A percentile compares a stretch with the other conserved stretches of the same genome.
Conservation (phyloP, 441 rosid genomes). For the Raphanus hybrid region DNA sequence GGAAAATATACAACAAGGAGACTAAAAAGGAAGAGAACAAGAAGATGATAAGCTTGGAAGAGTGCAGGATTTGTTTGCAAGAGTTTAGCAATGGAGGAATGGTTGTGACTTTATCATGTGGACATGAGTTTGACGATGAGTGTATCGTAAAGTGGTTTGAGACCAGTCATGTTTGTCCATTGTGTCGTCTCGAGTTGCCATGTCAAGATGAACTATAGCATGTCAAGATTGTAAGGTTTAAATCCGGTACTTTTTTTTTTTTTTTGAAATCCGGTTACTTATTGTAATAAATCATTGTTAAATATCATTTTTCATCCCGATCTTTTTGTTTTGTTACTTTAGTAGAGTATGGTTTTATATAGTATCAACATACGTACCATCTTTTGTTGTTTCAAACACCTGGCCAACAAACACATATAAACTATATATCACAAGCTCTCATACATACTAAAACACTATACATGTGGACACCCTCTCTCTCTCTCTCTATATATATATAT, state of each 20-base stretch:
- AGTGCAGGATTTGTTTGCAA: constrained; percentile 21
- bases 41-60: constrained; percentile 2
- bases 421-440: too few relatives aligned
- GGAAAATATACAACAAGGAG: neutral
- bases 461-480: too few relatives aligned
- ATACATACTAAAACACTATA: too few relatives aligned
- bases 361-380: neutral
- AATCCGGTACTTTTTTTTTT: neutral
- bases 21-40: neutral
- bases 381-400: neutral
- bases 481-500: too few relatives aligned
- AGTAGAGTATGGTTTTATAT: neutral
- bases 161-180: constrained; percentile 29
- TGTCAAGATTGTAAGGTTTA: neutral
- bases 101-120: constrained; percentile 23
- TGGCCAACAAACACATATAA: too few relatives aligned
- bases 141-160: neutral
- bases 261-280: neutral
- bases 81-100: constrained; percentile 13
- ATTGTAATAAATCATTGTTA: neutral
- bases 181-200: constrained; percentile 22
- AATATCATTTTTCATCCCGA: neutral
- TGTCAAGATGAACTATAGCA: neutral
- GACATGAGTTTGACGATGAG: constrained; percentile 23
- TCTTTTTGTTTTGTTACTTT: neutral